Evolutionary conservation across 2,329 filamentous ascomycete species (phyloP).

Genomic region (Cercospora citrullina): DNA sequence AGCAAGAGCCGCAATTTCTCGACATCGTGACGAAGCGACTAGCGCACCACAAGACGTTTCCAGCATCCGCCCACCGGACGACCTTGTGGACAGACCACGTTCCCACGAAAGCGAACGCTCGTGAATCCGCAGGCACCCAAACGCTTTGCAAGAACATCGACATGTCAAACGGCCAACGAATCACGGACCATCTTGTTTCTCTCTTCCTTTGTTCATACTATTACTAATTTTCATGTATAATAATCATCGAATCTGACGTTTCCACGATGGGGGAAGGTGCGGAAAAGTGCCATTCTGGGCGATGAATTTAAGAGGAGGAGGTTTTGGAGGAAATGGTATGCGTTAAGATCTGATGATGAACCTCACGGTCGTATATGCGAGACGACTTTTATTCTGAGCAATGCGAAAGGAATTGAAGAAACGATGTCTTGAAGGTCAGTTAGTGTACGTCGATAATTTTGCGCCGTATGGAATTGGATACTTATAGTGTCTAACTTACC

Average conservation of each 20-base stretch:
- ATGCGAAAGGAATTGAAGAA: neutral
- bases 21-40: constrained; percentile 30
- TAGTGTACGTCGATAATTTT: neutral
- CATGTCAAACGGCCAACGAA: neutral
- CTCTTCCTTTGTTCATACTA: neutral
- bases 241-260: constrained; percentile 1
- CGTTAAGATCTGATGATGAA: neutral
- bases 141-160: neutral
- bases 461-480: neutral
- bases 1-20: constrained; percentile 31
- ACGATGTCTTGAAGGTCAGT: neutral
- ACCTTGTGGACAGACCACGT: constrained; percentile 3
- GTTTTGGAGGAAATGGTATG: neutral
- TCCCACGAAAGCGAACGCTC: neutral
- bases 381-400: neutral
- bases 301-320: neutral
- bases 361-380: neutral
- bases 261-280: neutral
- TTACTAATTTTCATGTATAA: constrained; percentile 7
- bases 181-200: neutral
- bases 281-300: neutral
- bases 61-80: constrained; percentile 6
- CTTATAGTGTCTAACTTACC: neutral
- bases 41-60: constrained; percentile 13
- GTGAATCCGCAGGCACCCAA: neutral